Conservation (phyloP, 2,329 filamentous ascomycete species). For the Epichloe baconii region DNA sequence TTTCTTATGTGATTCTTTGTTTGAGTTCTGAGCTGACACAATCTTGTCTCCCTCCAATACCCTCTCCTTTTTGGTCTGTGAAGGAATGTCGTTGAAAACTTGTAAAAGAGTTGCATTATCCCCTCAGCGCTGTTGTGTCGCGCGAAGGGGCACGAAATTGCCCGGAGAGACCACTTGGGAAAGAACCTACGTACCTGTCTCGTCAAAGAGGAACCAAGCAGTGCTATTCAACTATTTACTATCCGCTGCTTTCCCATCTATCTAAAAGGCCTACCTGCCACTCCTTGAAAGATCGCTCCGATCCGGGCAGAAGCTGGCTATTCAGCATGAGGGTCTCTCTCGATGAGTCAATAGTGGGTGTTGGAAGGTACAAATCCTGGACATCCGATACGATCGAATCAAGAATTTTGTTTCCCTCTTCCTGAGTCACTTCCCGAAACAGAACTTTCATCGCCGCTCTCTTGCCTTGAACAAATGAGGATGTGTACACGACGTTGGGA, state of each 20-base stretch:
- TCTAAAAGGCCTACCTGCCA: conserved; percentile 55
- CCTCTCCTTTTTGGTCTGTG: conserved; percentile 30
- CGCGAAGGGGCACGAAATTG: neutral
- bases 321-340: conserved; percentile 31
- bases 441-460: conserved; percentile 39
- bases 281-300: conserved; percentile 45
- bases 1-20: no score
- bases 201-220: no score
- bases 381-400: conserved; percentile 41
- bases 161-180: neutral
- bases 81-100: conserved; percentile 61
- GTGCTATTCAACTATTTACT: neutral
- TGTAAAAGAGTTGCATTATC: conserved; percentile 44
- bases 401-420: conserved; percentile 34
- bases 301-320: conserved; percentile 37
- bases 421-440: conserved; percentile 29
- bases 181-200: no score
- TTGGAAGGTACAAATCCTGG: conserved; percentile 45
- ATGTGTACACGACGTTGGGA: conserved; percentile 38
- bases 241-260: conserved; percentile 16
- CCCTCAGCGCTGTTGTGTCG: conserved; percentile 20
- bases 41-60: no score
- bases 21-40: no score
- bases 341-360: conserved; percentile 33
- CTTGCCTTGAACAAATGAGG: conserved; percentile 20